Evolutionary conservation across 176 grass and related monocot genomes (phyloP), one percentile per base, ranked within the genome.

Genomic region (Cenchrus fungigraminus): DNA sequence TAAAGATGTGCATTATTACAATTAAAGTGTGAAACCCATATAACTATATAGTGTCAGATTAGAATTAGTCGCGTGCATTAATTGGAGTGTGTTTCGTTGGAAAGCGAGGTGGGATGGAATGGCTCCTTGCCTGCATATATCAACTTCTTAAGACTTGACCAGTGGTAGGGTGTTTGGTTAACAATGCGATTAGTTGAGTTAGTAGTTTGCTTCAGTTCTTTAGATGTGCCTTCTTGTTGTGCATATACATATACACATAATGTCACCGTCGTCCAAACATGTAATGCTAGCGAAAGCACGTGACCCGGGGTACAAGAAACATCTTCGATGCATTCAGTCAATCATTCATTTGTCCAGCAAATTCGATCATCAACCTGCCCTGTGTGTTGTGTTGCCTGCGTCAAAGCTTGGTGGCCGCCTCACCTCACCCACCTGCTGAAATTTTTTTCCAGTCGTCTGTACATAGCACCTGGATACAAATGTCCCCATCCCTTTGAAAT

Each of bases 391-490:
- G 50, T 54, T 56, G 13, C 32, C 60, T 20, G 51, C 72, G 79
- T 90, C 88, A 68, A 79, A 90, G 82, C 67, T 73, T 42, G n/a
- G 67, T 73, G 84, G 73, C 79, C 65, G 78, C 46, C 79, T 72
- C 60, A 78, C 73, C 88, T 86, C 34, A 34, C 34, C 50, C 50
- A 90, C 45, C 66, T 61, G 67, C 14, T 67, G 84, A 86, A 83
- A 25, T 25, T 25, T 25, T 25, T 25, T 25, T 25, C 25, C 68
- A 6, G 20, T 1, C 4, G 4, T 19, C 34, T 46, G 74, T 72
- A 65, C 80, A 32, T 83, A 5, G 66, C 17, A 78, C 73, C 25
- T 78, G 83, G 47, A 59, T 65, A 71, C 12, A 82, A 46, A 65
- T 12, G 73, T 78, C 29, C 2, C 74, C 65, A 4, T 79, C 43